Base-by-base conservation (phyloP, 1,139 yeast genomes). In the Casaregolazyma lundiana region DNA sequence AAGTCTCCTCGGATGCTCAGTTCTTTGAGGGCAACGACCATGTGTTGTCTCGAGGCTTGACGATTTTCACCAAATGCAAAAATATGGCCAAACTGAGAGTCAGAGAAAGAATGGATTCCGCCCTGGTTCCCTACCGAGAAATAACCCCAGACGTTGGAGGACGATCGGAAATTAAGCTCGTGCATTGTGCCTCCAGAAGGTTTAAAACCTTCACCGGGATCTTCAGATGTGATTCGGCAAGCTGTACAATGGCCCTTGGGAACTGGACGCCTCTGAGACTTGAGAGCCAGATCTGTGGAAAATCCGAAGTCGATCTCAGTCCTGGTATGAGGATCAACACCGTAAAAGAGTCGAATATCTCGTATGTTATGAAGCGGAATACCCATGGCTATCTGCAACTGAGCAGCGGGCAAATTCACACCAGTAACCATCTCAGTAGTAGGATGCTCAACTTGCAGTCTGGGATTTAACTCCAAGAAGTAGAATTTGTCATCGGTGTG, bases 351-450 rank as follows among this genome's bases (percentile, higher is more conserved):
- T 68, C 98, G 81, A 61, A 92, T 92, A 64, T 92, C 98, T 62
- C 85, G 79, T 59, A 92, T 86, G 70, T 95, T 80, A 67, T 92
- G 95, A 78, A 92, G 81, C 57, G 98, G 97, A 52, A 92, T 80
- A 77, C 98, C 98, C 98, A 92, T 92, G 56, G 98, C 97, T 70
- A 92, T 87, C 71, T 92, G 97, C 56, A 92, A 79, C 73, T 92
- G 98, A 43, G 98, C 96, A 51, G 97, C 95, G 35, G 98, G 98
- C 65, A 92, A 77, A 66, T 92, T 92, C 47, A 92, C 97, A 56
- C 98, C 98, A 21, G 96, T 84, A 48, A 88, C 98, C 98, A 92
- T 92, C 73, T 92, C 98, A 37, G 98, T 92, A 45, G 98, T 92
- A 61, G 98, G 98, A 76, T 92, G 98, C 76, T 92, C 98, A 54